Conservation (phyloP, 2,329 filamentous ascomycete genomes). For the Aspergillus awamori region DNA sequence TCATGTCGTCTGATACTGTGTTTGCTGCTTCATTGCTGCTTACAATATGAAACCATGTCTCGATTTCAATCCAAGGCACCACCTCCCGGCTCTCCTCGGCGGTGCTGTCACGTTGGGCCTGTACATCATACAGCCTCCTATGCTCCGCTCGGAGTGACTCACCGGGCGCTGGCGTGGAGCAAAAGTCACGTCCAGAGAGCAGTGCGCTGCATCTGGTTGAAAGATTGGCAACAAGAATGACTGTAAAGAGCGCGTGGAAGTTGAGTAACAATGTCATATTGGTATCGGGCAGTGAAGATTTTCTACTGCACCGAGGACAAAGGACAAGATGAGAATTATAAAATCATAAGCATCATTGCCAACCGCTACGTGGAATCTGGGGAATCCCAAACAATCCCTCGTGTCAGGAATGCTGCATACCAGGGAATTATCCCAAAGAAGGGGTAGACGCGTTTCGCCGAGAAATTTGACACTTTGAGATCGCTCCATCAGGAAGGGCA, state of each 20-base stretch:
- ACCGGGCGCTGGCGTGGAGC: constrained; percentile 36
- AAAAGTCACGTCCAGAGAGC: constrained; percentile 28
- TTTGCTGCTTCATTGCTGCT: constrained; percentile 33
- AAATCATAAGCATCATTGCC: constrained; percentile 9
- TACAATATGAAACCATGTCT: constrained; percentile 50
- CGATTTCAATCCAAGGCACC: constrained; percentile 37
- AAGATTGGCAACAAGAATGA: constrained; percentile 23
- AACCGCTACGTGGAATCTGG: constrained; percentile 19
- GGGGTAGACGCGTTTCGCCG: constrained; percentile 11
- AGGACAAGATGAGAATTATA: not conserved
- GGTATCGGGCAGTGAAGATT: constrained; percentile 3
- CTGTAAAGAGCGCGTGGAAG: constrained; percentile 19
- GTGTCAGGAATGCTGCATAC: constrained; percentile 8
- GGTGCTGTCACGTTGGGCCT: constrained; percentile 14
- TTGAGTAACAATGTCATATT: constrained; percentile 31
- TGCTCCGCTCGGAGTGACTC: constrained; percentile 30
- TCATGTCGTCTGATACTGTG: constrained; percentile 37
- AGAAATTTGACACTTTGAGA: not conserved
- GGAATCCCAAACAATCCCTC: not conserved
- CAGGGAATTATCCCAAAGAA: constrained; percentile 18
- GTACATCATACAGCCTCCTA: constrained; percentile 26
- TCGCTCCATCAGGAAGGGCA: not conserved
- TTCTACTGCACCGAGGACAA: not conserved
- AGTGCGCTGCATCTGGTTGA: constrained; percentile 23
- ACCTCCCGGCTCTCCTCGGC: constrained; percentile 25